Evolutionary conservation across 2,329 filamentous ascomycete genomes (phyloP), one percentile per base, ranked within the genome.

Genomic region (Coniochaeta sp.): DNA sequence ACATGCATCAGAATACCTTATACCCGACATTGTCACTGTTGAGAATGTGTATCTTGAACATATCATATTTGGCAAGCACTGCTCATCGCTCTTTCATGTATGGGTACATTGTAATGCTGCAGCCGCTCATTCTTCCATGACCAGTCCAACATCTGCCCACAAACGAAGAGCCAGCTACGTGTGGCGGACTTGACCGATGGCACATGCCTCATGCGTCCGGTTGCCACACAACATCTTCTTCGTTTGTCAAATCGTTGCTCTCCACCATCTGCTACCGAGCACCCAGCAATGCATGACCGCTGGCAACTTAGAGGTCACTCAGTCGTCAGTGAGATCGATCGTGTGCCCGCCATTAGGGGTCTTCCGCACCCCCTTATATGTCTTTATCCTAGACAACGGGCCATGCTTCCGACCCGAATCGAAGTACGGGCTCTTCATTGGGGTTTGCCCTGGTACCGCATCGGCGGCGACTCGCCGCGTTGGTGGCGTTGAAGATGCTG

Each of bases 291-390:
- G 10, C 16, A 17, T 17, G 4, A n/a, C 16, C 3, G 16, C 34
- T 36, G 12, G 34, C 52, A 55, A 55, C 26, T n/a, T 17, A 10
- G 10, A 22, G 8, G 6, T 38, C 8, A 56, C 54, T 38, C 34
- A 56, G n/a, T 56, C 54, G 17, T 56, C 54, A 14, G 54, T 56
- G 19, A 56, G 54, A 22, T 56, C 54, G 22, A 56, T 56, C 34
- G 17, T 34, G 12, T 40, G 38, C 9, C 30, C 28, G 28, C 30
- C 34, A 34, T 19, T 36, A 1, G 4, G 5, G 12, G 32, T 24
- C 30, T 34, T 56, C 16, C 54, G n/a, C n/a, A 3, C 17, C 24
- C 17, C n/a, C 9, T 3, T 5, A n/a, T 34, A 38, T 32, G 54
- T 56, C 26, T 38, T 56, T 4, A 22, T 22, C 30, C 14, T 56